Evolutionary conservation across 2,329 filamentous ascomycete species (phyloP).

Genomic region (Sphaerostilbella broomeana): DNA sequence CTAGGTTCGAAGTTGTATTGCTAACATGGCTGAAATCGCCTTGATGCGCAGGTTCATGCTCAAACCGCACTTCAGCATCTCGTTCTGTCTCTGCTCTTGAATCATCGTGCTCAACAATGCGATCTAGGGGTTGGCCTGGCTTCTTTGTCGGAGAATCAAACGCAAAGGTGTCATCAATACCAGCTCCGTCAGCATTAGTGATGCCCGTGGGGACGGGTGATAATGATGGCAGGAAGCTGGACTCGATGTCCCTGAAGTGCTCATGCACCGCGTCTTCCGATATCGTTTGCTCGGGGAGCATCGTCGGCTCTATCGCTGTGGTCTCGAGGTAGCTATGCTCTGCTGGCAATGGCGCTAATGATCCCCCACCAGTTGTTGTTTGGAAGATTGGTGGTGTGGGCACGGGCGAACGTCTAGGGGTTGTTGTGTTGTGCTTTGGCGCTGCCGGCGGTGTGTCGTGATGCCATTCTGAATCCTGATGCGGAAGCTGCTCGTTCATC

Average conservation of each 20-base stretch:
- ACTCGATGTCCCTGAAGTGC: slow-evolving; percentile 58
- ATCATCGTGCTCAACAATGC: background rate
- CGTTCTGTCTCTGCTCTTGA: slow-evolving; percentile 16
- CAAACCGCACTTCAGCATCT: slow-evolving; percentile 10
- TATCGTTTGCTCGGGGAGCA: slow-evolving; percentile 38
- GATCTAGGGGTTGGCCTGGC: slow-evolving; percentile 12
- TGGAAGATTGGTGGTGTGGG: slow-evolving; percentile 4
- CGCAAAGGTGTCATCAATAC: slow-evolving; percentile 53
- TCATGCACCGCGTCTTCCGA: slow-evolving; percentile 48
- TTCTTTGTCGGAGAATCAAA: slow-evolving; percentile 43
- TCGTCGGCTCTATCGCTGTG: slow-evolving; percentile 30
- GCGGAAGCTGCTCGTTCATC: slow-evolving; percentile 4
- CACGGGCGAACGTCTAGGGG: slow-evolving; percentile 7
- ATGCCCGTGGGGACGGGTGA: slow-evolving; percentile 48
- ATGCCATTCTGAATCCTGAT: slow-evolving; percentile 5
- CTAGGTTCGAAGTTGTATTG: slow-evolving; percentile 44
- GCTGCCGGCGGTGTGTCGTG: slow-evolving; percentile 6
- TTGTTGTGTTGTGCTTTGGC: slow-evolving; percentile 2
- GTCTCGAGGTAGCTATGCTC: slow-evolving; percentile 40
- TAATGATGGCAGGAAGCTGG: slow-evolving; percentile 54
- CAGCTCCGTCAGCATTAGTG: slow-evolving; percentile 29
- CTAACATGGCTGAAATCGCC: slow-evolving; percentile 25
- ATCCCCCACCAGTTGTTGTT: background rate
- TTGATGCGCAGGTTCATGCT: slow-evolving; percentile 14
- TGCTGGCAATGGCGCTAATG: slow-evolving; percentile 2